Conservation (phyloP, 140 eudicot genomes). For the Erigeron philadelphicus region DNA sequence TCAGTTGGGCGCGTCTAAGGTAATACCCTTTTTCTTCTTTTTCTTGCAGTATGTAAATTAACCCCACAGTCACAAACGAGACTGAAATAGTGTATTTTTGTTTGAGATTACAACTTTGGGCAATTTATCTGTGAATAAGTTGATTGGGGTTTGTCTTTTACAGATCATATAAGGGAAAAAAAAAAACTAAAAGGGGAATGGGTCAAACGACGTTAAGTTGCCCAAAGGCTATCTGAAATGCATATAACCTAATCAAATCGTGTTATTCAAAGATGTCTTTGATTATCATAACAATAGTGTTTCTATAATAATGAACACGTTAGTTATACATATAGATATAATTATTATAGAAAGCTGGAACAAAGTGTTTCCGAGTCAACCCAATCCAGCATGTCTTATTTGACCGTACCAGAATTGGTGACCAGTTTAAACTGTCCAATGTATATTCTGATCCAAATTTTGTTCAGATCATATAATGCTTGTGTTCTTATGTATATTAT, state of each 20-base stretch:
- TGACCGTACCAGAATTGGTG: neutral
- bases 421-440: neutral
- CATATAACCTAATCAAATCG: neutral
- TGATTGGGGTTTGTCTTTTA: neutral
- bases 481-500: neutral
- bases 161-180: too few relatives aligned
- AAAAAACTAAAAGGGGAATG: neutral
- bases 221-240: neutral
- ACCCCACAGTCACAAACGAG: neutral
- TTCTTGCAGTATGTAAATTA: neutral
- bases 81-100: too few relatives aligned
- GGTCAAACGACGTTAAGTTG: neutral
- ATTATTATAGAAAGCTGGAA: too few relatives aligned
- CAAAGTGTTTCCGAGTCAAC: too few relatives aligned
- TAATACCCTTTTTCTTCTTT: slow-evolving; percentile 14
- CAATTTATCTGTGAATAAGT: neutral
- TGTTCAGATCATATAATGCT: neutral
- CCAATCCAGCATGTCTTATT: too few relatives aligned
- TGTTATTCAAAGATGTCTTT: neutral
- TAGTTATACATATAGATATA: neutral
- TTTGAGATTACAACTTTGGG: neutral
- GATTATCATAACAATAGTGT: too few relatives aligned
- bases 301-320: neutral
- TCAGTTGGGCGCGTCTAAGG: slow-evolving; percentile 58
- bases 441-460: neutral